Evolutionary conservation across 208 protist species (phyloP).

Genomic region (Leishmania gerbilli): DNA sequence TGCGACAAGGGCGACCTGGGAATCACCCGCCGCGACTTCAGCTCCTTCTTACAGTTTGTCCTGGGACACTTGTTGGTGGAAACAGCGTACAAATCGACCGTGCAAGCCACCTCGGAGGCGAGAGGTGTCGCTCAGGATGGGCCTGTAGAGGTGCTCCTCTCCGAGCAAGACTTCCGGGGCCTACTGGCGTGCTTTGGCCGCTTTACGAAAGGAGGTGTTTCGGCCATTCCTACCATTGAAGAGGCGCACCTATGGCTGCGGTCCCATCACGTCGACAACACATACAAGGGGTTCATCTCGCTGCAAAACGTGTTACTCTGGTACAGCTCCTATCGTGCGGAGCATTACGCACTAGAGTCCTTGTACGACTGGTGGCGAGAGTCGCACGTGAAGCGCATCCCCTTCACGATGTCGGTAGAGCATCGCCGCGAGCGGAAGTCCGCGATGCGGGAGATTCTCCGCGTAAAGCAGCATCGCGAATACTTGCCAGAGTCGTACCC

Average conservation of each 20-base stretch:
- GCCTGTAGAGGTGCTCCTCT: constrained; percentile 13
- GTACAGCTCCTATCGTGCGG: constrained; percentile 37
- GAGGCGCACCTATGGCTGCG: constrained; percentile 28
- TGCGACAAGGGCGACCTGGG: constrained; percentile 2
- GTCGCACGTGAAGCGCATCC: constrained; percentile 22
- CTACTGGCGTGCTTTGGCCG: constrained; percentile 27
- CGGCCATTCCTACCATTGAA: constrained; percentile 8
- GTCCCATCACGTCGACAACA: constrained; percentile 3
- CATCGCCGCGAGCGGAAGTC: constrained; percentile 24
- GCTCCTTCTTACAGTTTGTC: constrained; percentile 39
- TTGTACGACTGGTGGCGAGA: constrained; percentile 35
- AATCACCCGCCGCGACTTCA: constrained; percentile 34
- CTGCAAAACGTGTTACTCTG: constrained; percentile 29
- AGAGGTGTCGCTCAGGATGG: neutral
- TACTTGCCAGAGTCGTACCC: constrained; percentile 21
- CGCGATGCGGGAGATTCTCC: constrained; percentile 27
- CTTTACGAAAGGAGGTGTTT: constrained; percentile 17
- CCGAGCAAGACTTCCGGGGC: constrained; percentile 20
- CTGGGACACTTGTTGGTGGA: constrained; percentile 31
- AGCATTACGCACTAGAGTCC: constrained; percentile 29
- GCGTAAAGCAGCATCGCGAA: constrained; percentile 27
- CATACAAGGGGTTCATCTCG: constrained; percentile 27
- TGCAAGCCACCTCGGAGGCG: neutral
- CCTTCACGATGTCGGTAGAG: constrained; percentile 22
- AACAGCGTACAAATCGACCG: constrained; percentile 24